Evolutionary conservation across 768 basidiomycete species (phyloP).

Genomic region (Leucosporidium creatinivorum): DNA sequence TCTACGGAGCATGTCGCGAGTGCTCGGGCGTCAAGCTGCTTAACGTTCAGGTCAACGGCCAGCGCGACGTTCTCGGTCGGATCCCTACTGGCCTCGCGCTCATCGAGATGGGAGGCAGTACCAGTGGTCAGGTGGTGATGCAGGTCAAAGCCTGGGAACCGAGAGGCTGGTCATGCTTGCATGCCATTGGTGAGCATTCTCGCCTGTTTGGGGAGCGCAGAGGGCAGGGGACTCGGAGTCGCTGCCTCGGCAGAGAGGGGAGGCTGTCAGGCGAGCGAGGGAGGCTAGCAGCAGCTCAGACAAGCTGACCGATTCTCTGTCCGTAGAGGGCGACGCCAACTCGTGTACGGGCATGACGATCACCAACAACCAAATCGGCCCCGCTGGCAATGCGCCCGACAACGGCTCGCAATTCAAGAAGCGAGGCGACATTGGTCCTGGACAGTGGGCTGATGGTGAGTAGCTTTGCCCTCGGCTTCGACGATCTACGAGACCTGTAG

Average conservation of each 20-base stretch:
- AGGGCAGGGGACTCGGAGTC: too few relatives aligned
- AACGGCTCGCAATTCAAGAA: conserved; percentile 13
- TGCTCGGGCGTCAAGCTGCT: conserved; percentile 11
- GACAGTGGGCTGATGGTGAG: conserved; percentile 27
- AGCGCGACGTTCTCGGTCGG: conserved; percentile 10
- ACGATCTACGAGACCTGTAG: too few relatives aligned
- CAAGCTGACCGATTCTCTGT: background rate
- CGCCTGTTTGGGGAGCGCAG: background rate
- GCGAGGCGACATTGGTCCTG: background rate
- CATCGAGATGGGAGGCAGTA: conserved; percentile 31
- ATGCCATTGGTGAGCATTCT: conserved; percentile 2
- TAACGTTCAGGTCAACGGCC: conserved; percentile 33
- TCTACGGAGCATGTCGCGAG: conserved; percentile 26
- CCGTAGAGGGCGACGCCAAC: conserved; percentile 11
- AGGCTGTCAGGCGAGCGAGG: too few relatives aligned
- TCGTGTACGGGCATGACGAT: conserved; percentile 12
- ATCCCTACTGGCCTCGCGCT: conserved; percentile 10
- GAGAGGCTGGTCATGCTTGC: conserved; percentile 30
- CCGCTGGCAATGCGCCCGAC: conserved; percentile 17
- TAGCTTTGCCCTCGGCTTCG: too few relatives aligned
- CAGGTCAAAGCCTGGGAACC: conserved; percentile 19
- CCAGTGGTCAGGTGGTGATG: conserved; percentile 16
- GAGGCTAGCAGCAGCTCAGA: too few relatives aligned
- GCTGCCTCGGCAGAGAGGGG: too few relatives aligned
- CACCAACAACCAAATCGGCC: conserved; percentile 28